Base-by-base conservation (phyloP, 495 filamentous ascomycete genomes). In the Endocarpon pusillum region DNA sequence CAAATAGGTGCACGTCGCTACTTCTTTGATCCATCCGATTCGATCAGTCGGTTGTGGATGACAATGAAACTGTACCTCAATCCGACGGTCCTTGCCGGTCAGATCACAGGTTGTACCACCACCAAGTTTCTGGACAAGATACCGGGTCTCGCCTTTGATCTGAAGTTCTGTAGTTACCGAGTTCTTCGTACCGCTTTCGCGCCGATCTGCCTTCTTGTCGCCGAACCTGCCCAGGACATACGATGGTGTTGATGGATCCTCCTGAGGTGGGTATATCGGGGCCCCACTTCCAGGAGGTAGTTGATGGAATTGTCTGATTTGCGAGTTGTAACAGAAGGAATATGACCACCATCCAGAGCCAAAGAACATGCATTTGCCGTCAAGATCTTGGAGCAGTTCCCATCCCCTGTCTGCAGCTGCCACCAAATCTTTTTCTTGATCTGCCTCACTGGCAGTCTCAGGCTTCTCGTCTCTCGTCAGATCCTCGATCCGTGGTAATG, bases 261-360 rank as follows among this genome's bases (percentile, higher is more conserved):
- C 72, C 30, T 68, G 59, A 0, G 81, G 80, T 6, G 80, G 77
- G 38, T 76, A 77, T 12, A 67, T 63, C 3, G 81, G 73, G 1
- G 72, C 66, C 3, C 75, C 75, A 46, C 66, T 55, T 38, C 70
- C 58, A 33, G 70, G 55, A 0, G 85, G 71, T 33, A 84, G 58
- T 34, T 80, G 81, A 56, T 96, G 89, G 54, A 93, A 97, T 51
- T 97, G 89, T 41, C 78, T 80, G 21, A 97, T 75, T 35, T 81
- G 71, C 27, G 71, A 64, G 46, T 80, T 78, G 59, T 94, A 93
- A 60, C 89, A 97, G 58, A 93, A 96, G 21, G 72, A 76, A 52
- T 97, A 97, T 35, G 77, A 84, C 89, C 89, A 97, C 89, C 89
- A 97, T 3, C 87, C 89, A 1, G 71, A 78, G 29, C 83, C 65